These are phyloP conservation scores for Sclerotinia nivalis DNA, from an alignment of 2,329 filamentous ascomycete species.

Conservation along the genomic window DNA sequence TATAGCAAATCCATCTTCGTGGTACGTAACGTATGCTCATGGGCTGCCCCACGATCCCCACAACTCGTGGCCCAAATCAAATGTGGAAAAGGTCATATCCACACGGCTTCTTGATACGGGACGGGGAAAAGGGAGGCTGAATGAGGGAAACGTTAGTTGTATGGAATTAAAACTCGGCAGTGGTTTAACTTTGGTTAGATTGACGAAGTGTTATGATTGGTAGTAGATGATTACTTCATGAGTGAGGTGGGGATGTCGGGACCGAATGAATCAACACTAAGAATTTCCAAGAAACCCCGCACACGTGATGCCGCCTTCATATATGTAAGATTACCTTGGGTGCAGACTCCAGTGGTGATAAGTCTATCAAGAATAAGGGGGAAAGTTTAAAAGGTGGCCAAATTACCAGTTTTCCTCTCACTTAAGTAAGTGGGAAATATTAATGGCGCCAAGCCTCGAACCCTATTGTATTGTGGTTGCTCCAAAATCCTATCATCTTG, in stretches of 20 bases:
- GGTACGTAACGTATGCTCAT: slow-evolving; percentile 10
- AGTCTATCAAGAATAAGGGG: no score
- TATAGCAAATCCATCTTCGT: not conserved
- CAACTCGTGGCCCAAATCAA: not conserved
- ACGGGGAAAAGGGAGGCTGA: not conserved
- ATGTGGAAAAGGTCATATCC: slow-evolving; percentile 16
- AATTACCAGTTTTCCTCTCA: no score
- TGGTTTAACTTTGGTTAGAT: not conserved
- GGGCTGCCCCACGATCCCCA: slow-evolving; percentile 18
- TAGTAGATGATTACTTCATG: not conserved
- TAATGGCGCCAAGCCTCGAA: no score
- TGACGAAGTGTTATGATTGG: not conserved
- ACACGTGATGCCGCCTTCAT: not conserved
- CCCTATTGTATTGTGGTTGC: no score
- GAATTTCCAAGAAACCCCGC: not conserved
- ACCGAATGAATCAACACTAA: not conserved
- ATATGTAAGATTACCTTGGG: not conserved
- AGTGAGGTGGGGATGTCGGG: not conserved
- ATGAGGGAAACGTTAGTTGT: not conserved
- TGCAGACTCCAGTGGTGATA: not conserved
- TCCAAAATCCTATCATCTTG: no score
- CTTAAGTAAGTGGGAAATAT: no score
- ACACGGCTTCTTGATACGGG: slow-evolving; percentile 13
- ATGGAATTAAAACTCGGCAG: not conserved
- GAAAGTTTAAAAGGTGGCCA: no score